Conservation (phyloP, 768 basidiomycete species). For the Leccinum variicolor region DNA sequence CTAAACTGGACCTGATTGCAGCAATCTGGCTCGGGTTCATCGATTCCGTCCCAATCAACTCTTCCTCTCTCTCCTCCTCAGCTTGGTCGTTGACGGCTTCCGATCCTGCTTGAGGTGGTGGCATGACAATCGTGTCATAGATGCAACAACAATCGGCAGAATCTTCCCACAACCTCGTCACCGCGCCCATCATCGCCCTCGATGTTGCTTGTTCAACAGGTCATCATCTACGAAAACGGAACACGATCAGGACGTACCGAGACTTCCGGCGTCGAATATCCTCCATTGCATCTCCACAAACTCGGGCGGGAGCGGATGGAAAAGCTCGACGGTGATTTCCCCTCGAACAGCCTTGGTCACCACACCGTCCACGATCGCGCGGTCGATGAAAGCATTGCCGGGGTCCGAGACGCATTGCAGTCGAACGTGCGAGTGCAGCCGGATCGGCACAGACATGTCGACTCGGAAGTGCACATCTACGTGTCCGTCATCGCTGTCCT, state of each 20-base stretch:
- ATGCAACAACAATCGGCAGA: conserved; percentile 46
- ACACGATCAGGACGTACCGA: conserved; percentile 36
- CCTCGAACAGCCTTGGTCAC: conserved; percentile 52
- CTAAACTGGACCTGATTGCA: conserved; percentile 46
- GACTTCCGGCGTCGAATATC: conserved; percentile 59
- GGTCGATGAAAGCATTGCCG: conserved; percentile 44
- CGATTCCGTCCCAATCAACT: conserved; percentile 9
- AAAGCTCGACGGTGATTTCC: conserved; percentile 50
- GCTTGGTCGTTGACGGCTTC: neutral
- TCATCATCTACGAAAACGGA: neutral
- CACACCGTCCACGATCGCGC: conserved; percentile 54
- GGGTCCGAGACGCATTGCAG: conserved; percentile 56
- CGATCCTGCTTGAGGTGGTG: conserved; percentile 20
- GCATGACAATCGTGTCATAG: conserved; percentile 42
- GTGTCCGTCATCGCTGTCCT: conserved; percentile 29
- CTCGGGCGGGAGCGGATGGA: conserved; percentile 62
- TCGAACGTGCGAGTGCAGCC: conserved; percentile 66
- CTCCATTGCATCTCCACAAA: conserved; percentile 59
- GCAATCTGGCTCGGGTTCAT: conserved; percentile 55
- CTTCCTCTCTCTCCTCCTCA: conserved; percentile 7
- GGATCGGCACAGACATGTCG: conserved; percentile 45
- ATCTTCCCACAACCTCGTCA: conserved; percentile 45
- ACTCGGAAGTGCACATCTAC: conserved; percentile 55
- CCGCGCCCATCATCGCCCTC: conserved; percentile 63
- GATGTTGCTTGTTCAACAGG: conserved; percentile 46